These are phyloP conservation scores for Ajuga chamaepitys DNA, from an alignment of 257 asterid genomes.

Conservation along the genomic window DNA sequence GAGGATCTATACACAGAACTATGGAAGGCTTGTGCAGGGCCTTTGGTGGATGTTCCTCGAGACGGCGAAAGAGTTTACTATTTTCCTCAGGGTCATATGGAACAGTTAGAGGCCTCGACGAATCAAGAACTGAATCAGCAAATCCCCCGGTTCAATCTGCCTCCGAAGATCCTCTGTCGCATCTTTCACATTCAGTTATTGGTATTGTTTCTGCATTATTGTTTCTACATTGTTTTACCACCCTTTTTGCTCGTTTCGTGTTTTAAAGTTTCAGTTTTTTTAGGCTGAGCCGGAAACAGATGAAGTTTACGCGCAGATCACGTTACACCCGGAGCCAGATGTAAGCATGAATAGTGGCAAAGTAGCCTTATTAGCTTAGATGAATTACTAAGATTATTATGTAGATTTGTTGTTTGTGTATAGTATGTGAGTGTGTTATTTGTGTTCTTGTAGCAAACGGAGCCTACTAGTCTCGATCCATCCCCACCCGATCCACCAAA, in stretches of 20 bases:
- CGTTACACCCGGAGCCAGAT: constrained; percentile 60
- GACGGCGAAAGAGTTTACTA: constrained; percentile 57
- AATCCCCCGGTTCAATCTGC: constrained; percentile 63
- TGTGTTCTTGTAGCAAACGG: constrained; percentile 51
- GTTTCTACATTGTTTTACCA: background rate
- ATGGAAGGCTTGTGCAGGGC: constrained; percentile 93
- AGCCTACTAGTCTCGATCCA: constrained; percentile 50
- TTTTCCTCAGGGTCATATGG: constrained; percentile 89
- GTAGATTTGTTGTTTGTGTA: background rate
- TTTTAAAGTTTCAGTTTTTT: background rate
- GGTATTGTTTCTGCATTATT: constrained; percentile 32
- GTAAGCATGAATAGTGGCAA: constrained; percentile 30
- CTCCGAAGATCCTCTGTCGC: constrained; percentile 72
- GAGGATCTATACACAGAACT: constrained; percentile 47
- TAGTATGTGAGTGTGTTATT: background rate
- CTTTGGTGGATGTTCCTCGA: constrained; percentile 68
- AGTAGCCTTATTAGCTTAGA: no score
- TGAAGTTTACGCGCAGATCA: constrained; percentile 83
- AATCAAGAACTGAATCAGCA: constrained; percentile 54
- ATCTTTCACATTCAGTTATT: constrained; percentile 42
- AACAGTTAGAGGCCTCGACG: constrained; percentile 87
- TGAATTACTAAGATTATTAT: no score
- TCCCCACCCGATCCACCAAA: constrained; percentile 48
- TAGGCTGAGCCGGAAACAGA: constrained; percentile 81
- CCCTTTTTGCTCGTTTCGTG: background rate